Conservation (phyloP, 148 eudicot genomes). For the Arbutus unedo region DNA sequence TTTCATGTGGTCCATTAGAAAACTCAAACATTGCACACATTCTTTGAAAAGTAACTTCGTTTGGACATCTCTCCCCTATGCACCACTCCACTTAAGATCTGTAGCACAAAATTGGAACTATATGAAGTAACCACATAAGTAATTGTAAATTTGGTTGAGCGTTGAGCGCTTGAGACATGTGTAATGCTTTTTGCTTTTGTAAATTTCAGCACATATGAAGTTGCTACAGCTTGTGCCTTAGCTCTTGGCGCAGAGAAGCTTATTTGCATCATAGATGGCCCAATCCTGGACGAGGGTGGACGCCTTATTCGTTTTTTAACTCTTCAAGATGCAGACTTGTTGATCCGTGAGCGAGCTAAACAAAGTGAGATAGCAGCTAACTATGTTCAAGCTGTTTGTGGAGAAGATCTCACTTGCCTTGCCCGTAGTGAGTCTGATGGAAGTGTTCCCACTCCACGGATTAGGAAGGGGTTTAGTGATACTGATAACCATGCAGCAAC, state of each 20-base stretch:
- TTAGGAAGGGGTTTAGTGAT: slow-evolving; percentile 39
- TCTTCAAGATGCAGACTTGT: slow-evolving; percentile 81
- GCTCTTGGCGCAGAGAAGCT: slow-evolving; percentile 97
- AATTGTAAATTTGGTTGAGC: background rate
- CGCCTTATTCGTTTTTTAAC: slow-evolving; percentile 79
- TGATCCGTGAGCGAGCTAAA: slow-evolving; percentile 81
- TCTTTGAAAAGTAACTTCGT: background rate
- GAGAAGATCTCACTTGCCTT: slow-evolving; percentile 47
- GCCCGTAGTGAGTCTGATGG: slow-evolving; percentile 39
- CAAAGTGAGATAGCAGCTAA: slow-evolving; percentile 97
- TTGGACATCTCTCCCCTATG: background rate
- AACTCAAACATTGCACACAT: background rate
- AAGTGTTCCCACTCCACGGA: slow-evolving; percentile 27
- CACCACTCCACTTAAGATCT: background rate
- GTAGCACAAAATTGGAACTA: background rate
- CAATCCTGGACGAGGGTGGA: slow-evolving; percentile 79
- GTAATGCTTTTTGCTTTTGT: slow-evolving; percentile 11
- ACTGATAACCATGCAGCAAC: slow-evolving; percentile 34
- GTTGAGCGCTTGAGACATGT: background rate
- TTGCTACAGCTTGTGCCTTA: slow-evolving; percentile 95
- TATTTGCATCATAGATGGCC: slow-evolving; percentile 90
- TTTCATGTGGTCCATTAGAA: background rate
- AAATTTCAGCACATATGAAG: slow-evolving; percentile 77
- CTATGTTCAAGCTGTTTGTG: slow-evolving; percentile 86
- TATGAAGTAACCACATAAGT: background rate